These are phyloP conservation scores for Speleostelium caveatum DNA, from an alignment of 78 protist genomes.

Conservation along the genomic window DNA sequence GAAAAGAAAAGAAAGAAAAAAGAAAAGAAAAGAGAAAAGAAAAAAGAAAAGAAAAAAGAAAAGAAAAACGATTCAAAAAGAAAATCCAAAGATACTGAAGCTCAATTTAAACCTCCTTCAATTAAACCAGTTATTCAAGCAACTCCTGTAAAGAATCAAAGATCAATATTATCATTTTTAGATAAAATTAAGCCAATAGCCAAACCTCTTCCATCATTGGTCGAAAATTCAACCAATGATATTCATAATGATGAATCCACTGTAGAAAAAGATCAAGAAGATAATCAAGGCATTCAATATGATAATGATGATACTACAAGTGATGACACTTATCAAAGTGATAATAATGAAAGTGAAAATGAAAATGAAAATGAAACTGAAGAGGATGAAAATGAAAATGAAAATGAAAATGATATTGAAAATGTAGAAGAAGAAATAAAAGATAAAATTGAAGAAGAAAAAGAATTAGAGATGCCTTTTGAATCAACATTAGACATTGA, in stretches of 20 bases:
- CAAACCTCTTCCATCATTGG: not conserved
- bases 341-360: not conserved
- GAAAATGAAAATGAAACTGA: not conserved
- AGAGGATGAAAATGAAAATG: not conserved
- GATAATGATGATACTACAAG: not conserved
- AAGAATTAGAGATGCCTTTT: not conserved
- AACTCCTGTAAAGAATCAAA: not conserved
- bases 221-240: not conserved
- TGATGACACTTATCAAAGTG: not conserved
- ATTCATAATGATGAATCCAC: not conserved
- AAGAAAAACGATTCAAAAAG: not conserved
- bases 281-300: not conserved
- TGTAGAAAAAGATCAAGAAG: not conserved
- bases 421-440: slow-evolving; percentile 4
- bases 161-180: too few relatives aligned
- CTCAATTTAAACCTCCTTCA: not conserved
- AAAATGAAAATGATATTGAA: not conserved
- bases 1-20: not conserved
- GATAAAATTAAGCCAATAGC: not conserved
- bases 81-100: not conserved
- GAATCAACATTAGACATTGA: too few relatives aligned
- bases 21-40: not conserved
- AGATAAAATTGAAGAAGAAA: not conserved
- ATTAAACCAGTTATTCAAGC: not conserved
- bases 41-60: not conserved